phyloP scores from a whole-genome alignment of 2,329 filamentous ascomycete genomes.

The Chrysosporium keratinophilum region DNA sequence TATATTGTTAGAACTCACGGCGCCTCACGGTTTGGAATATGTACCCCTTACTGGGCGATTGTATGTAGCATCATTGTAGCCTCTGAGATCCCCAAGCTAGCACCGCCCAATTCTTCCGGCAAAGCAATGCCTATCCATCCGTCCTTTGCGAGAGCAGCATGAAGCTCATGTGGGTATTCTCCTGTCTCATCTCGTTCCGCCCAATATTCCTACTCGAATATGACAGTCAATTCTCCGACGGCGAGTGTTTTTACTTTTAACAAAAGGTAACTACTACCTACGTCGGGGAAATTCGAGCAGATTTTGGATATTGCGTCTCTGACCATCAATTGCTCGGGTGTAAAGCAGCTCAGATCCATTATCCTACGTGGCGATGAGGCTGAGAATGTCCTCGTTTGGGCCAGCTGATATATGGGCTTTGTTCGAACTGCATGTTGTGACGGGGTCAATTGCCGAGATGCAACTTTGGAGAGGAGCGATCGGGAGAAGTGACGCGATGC shows the following conservation, averaged over 20 bases:
- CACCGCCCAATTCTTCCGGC: constrained; percentile 62
- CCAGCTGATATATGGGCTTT: background rate
- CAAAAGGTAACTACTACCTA: constrained; percentile 13
- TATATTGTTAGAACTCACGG: background rate
- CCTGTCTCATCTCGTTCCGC: constrained; percentile 59
- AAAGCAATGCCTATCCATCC: constrained; percentile 76
- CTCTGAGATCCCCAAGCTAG: constrained; percentile 65
- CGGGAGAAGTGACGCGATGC: constrained; percentile 7
- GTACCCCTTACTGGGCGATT: constrained; percentile 54
- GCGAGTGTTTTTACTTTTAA: background rate
- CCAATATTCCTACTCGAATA: constrained; percentile 52
- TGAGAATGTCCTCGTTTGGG: constrained; percentile 25
- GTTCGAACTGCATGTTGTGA: background rate
- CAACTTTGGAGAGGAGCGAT: background rate
- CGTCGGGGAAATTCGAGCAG: constrained; percentile 59
- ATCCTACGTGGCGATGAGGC: constrained; percentile 32
- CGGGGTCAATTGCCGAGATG: background rate
- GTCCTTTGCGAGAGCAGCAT: constrained; percentile 60
- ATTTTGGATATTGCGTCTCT: constrained; percentile 59
- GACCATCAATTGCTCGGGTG: constrained; percentile 61
- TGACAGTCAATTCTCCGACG: background rate
- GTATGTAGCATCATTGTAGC: constrained; percentile 83
- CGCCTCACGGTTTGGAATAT: background rate
- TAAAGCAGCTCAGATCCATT: constrained; percentile 65
- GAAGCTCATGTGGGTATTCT: constrained; percentile 63